phyloP scores from a whole-genome alignment of 805 yeast species.

The Kodamaea sagamina region DNA sequence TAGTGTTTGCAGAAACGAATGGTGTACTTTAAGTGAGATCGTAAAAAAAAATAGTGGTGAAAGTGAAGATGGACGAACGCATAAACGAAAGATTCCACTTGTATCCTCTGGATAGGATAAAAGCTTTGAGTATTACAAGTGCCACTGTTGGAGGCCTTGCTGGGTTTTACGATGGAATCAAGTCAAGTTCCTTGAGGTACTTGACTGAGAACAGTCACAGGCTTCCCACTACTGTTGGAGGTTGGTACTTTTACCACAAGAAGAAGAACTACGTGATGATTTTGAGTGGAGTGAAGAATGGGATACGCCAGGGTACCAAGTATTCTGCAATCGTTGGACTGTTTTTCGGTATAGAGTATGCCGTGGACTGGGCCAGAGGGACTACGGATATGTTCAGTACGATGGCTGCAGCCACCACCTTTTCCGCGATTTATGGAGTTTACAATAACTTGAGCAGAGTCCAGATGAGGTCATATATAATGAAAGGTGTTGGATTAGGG shows the following conservation, averaged over 20 bases:
- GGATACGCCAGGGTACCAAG: constrained; percentile 39
- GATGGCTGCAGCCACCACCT: constrained; percentile 52
- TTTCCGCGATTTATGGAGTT: constrained; percentile 55
- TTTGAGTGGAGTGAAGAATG: constrained; percentile 52
- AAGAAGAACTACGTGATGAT: constrained; percentile 76
- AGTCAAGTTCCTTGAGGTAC: constrained; percentile 55
- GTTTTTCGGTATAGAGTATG: constrained; percentile 63
- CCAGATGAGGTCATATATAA: constrained; percentile 45
- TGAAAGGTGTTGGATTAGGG: constrained; percentile 62
- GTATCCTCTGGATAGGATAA: constrained; percentile 47
- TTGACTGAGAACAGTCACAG: constrained; percentile 83
- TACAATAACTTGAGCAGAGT: constrained; percentile 42
- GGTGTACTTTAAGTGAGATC: too few species aligned
- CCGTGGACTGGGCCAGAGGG: constrained; percentile 54
- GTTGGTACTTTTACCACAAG: constrained; percentile 88
- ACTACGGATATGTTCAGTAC: constrained; percentile 64
- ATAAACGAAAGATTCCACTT: constrained; percentile 50
- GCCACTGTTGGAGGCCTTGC: constrained; percentile 48
- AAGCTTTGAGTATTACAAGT: constrained; percentile 40
- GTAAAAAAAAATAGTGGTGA: neutral
- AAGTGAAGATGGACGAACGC: constrained; percentile 11
- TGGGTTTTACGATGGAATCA: constrained; percentile 65
- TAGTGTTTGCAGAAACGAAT: neutral
- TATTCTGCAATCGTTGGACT: constrained; percentile 47
- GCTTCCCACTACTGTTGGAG: constrained; percentile 72